Base-by-base conservation (phyloP, 768 basidiomycete species). In the Lyophyllum semitale region DNA sequence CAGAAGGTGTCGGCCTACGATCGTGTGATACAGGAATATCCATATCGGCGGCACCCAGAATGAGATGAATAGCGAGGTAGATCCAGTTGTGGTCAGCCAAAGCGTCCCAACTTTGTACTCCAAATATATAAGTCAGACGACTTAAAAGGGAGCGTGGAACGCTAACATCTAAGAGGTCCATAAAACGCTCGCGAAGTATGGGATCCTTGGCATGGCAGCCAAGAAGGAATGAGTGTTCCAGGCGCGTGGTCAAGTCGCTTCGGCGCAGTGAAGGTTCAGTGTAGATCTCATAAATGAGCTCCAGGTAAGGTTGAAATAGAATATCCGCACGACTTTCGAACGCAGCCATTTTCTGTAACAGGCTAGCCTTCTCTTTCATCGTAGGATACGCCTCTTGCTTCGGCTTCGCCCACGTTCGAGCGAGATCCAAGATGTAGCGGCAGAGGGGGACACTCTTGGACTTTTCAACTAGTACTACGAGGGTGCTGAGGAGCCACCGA, bases 11-110 rank as follows among this genome's bases (percentile, higher is more conserved):
- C 55, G 66, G 76, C 69, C 71, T 78, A 53, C 68, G 81, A 13
- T 81, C 80, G 29, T 72, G 62, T 25, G 65, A 58, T 12, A 63
- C 51, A 13, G 72, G 71, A 63, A 74, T 52, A 69, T 81, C 69
- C 70, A 75, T 53, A 57, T 82, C 82, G 12, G 72, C 71, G 18
- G 81, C 73, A 22, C 93, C 91, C 17, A 98, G 81, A 8, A 98
- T 74, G 30, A 98, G 84, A 64, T 96, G 90, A 25, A 98, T 76
- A 15, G 95, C 93, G 18, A 98, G 80, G 60, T 91, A 88, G 30
- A 95, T 88, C 97, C 97, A 99, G 63, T 97, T 93, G 51, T 91
- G 84, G 57, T 96, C 94, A 2, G 91, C 85, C 18, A 99, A 72
- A 1, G 88, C 84, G 53, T 98, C 97, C 97, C 97, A 99, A 63